A percentile compares a stretch with the other conserved stretches of the same genome.
phyloP scores from a whole-genome alignment of 2,329 filamentous ascomycete species.

The Hypoxylon sp. region DNA sequence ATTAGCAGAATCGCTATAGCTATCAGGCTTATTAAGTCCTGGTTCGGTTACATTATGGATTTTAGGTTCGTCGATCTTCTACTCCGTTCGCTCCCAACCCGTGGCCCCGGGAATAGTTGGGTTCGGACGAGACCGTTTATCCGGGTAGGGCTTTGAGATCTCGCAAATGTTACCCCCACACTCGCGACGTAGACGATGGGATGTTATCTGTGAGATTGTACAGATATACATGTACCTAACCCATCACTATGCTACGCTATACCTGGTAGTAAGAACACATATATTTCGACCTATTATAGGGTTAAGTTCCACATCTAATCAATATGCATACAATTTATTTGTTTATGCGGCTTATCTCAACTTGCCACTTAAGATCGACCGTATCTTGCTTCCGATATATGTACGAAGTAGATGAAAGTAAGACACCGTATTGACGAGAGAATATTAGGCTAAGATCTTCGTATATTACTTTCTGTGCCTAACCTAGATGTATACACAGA shows the following conservation, averaged over 20 bases:
- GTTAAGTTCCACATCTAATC: constrained; percentile 1
- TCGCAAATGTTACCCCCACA: constrained; percentile 21
- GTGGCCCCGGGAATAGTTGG: constrained; percentile 9
- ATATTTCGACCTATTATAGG: not conserved
- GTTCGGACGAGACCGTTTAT: constrained; percentile 9
- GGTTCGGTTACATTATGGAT: not conserved
- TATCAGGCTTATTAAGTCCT: not conserved
- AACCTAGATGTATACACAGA: not conserved
- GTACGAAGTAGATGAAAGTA: constrained; percentile 4
- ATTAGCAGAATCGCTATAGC: not conserved
- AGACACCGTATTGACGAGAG: constrained; percentile 9
- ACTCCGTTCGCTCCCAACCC: not conserved
- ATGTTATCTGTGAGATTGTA: not conserved
- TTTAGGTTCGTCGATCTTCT: not conserved
- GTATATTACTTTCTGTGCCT: not conserved
- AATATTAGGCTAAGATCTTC: constrained; percentile 12
- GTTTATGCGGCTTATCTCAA: constrained; percentile 11
- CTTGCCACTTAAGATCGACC: constrained; percentile 4
- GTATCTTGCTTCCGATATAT: constrained; percentile 5
- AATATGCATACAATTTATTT: not conserved
- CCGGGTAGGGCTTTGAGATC: not conserved
- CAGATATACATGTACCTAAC: constrained; percentile 10
- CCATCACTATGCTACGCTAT: not conserved
- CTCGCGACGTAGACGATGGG: constrained; percentile 9
- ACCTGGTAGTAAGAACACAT: constrained; percentile 3